Conservation (phyloP, 75 land plant genomes). For the Picea glauca region DNA sequence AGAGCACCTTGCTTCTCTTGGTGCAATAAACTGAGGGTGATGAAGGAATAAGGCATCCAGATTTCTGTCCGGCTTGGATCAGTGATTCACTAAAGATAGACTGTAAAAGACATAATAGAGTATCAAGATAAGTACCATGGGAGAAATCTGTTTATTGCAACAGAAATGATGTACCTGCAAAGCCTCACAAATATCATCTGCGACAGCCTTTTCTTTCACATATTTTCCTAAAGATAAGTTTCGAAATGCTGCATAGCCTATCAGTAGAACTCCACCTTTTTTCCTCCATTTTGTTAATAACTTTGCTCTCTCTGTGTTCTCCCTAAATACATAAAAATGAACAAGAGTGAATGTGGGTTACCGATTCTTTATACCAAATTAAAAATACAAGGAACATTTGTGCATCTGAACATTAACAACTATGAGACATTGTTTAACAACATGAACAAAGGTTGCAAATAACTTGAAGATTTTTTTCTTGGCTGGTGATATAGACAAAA, state of each 20-base stretch:
- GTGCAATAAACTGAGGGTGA: too few relatives aligned
- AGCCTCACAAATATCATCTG: constrained; percentile 45
- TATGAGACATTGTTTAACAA: neutral
- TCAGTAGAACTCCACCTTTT: constrained; percentile 85
- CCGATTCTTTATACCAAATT: neutral
- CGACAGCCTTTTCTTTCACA: constrained; percentile 54
- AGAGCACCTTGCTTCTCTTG: too few relatives aligned
- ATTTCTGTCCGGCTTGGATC: too few relatives aligned
- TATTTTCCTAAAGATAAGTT: constrained; percentile 73
- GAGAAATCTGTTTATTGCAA: neutral
- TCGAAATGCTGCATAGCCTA: constrained; percentile 91
- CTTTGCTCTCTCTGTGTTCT: constrained; percentile 47
- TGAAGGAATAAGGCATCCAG: too few relatives aligned
- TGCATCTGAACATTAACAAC: constrained; percentile 4
- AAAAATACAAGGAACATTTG: neutral
- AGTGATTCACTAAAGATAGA: too few relatives aligned
- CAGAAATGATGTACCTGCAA: constrained; percentile 50
- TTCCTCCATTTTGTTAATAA: constrained; percentile 71
- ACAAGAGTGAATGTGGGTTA: neutral
- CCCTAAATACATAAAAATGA: constrained; percentile 41
- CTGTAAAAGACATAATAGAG: too few relatives aligned
- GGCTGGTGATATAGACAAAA: neutral
- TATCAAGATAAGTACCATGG: too few relatives aligned
- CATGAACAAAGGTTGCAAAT: neutral
- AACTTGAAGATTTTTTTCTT: neutral